phyloP scores from a whole-genome alignment of 2,329 filamentous ascomycete species.

The Pseudocercospora crystallina region DNA sequence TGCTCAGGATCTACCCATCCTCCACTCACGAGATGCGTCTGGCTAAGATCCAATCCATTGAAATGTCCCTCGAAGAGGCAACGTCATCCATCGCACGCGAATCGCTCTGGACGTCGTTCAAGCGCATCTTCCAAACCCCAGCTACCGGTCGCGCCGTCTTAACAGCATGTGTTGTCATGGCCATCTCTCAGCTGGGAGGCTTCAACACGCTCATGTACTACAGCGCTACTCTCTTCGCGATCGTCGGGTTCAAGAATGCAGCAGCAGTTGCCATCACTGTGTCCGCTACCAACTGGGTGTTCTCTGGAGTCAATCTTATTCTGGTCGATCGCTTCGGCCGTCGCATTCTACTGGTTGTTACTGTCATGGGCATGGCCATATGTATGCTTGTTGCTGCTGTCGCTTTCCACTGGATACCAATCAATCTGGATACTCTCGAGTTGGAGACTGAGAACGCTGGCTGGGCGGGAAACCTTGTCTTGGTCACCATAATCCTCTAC shows the following conservation, averaged over 20 bases:
- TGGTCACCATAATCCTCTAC: slow-evolving; percentile 47
- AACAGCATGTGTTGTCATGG: slow-evolving; percentile 54
- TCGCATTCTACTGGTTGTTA: slow-evolving; percentile 46
- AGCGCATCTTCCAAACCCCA: slow-evolving; percentile 48
- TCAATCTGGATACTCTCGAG: slow-evolving; percentile 44
- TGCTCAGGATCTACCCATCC: slow-evolving; percentile 44
- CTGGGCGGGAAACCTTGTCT: slow-evolving; percentile 39
- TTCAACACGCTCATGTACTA: slow-evolving; percentile 49
- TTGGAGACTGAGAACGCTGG: slow-evolving; percentile 37
- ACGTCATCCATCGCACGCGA: slow-evolving; percentile 45
- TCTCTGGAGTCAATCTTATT: slow-evolving; percentile 51
- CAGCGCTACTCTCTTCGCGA: slow-evolving; percentile 43
- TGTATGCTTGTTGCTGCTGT: slow-evolving; percentile 46
- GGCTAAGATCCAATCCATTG: slow-evolving; percentile 48
- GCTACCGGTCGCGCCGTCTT: slow-evolving; percentile 49
- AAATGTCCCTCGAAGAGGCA: slow-evolving; percentile 40
- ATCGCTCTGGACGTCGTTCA: slow-evolving; percentile 42
- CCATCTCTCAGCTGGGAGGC: slow-evolving; percentile 50
- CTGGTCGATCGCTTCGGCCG: slow-evolving; percentile 49
- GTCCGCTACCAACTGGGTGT: slow-evolving; percentile 51
- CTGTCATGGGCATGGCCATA: slow-evolving; percentile 47
- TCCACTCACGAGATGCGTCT: slow-evolving; percentile 45
- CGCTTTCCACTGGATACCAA: slow-evolving; percentile 49
- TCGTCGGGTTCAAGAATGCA: slow-evolving; percentile 53
- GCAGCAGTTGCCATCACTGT: slow-evolving; percentile 49